phyloP scores from a whole-genome alignment of 2,329 filamentous ascomycete species.

The Trichoderma afroharzianum region DNA sequence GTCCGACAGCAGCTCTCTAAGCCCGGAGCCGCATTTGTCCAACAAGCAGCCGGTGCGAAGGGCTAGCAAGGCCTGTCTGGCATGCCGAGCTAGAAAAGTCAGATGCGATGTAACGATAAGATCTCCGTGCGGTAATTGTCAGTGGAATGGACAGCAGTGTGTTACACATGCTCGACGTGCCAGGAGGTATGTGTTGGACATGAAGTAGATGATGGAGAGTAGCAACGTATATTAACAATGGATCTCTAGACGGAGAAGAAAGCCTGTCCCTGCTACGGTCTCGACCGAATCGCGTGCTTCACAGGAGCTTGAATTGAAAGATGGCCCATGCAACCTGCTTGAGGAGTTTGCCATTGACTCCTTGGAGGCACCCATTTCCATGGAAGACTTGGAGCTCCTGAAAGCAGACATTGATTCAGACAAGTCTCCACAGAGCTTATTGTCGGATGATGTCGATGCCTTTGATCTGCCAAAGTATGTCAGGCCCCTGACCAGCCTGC shows the following conservation, averaged over 20 bases:
- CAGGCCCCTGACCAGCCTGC: slow-evolving; percentile 3
- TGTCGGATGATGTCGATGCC: background rate
- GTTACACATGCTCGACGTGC: slow-evolving; percentile 11
- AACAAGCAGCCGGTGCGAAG: slow-evolving; percentile 11
- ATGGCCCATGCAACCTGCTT: background rate
- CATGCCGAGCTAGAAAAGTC: slow-evolving; percentile 10
- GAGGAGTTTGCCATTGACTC: background rate
- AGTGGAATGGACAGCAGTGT: slow-evolving; percentile 12
- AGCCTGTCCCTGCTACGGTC: background rate
- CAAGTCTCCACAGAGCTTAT: background rate
- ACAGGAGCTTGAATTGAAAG: background rate
- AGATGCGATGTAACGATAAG: slow-evolving; percentile 9
- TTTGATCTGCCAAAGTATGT: slow-evolving; percentile 2
- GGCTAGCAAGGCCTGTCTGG: slow-evolving; percentile 10
- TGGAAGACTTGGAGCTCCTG: slow-evolving; percentile 6
- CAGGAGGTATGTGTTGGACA: background rate
- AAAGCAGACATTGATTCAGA: background rate
- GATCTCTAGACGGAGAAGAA: background rate
- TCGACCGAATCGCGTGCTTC: background rate
- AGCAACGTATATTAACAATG: background rate
- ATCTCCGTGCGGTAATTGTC: slow-evolving; percentile 10
- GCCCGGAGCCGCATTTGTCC: slow-evolving; percentile 6
- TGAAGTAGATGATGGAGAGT: background rate
- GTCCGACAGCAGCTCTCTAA: slow-evolving; percentile 6
- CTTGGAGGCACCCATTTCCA: background rate